Conservation (phyloP, 2,329 filamentous ascomycete genomes). For the Metarhizium humberi region DNA sequence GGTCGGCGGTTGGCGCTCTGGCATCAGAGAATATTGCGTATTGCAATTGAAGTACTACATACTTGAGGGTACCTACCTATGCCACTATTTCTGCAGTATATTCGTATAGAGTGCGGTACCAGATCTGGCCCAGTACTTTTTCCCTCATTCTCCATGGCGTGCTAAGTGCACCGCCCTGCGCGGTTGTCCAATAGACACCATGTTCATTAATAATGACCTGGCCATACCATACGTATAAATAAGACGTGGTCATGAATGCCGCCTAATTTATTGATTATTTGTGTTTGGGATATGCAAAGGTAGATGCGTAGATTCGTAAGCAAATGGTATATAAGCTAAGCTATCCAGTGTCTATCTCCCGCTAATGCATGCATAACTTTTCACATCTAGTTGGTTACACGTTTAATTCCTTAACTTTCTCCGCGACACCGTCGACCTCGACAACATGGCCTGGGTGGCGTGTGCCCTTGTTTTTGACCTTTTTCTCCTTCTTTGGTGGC, state of each 20-base stretch:
- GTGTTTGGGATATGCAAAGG: not conserved
- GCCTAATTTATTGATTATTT: not conserved
- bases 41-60: too few relatives aligned
- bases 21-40: too few relatives aligned
- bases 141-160: too few relatives aligned
- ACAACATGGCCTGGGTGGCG: constrained; percentile 43
- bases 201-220: not conserved
- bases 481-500: constrained; percentile 60
- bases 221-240: not conserved
- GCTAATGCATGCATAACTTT: not conserved
- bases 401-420: constrained; percentile 4
- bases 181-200: not conserved
- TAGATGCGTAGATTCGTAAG: too few relatives aligned
- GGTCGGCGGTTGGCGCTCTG: too few relatives aligned
- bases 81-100: too few relatives aligned
- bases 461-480: constrained; percentile 66
- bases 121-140: too few relatives aligned
- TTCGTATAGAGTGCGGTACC: too few relatives aligned
- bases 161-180: too few relatives aligned
- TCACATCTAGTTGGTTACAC: not conserved
- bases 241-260: not conserved
- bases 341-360: not conserved
- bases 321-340: too few relatives aligned
- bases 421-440: constrained; percentile 2
- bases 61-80: too few relatives aligned